Evolutionary conservation across 2,329 filamentous ascomycete genomes (phyloP).

Genomic region (Hawksworthiomyces lignivorus): DNA sequence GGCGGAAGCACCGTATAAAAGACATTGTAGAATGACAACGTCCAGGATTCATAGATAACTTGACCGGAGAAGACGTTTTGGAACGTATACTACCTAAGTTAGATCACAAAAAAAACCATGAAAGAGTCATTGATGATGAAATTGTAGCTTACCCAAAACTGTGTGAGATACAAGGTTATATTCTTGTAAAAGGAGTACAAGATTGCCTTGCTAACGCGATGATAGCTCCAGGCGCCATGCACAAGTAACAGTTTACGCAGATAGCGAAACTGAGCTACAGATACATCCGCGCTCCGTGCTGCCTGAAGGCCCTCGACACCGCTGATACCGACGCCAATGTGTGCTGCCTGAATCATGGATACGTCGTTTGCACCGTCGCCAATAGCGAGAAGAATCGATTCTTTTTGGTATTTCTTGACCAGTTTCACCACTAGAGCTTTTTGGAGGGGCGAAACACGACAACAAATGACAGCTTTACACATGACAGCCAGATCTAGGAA

Average conservation of each 20-base stretch:
- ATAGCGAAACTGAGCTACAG: constrained; percentile 92
- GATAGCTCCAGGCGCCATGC: constrained; percentile 96
- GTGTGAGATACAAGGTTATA: constrained; percentile 96
- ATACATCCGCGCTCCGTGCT: constrained; percentile 88
- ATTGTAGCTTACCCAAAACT: constrained; percentile 74
- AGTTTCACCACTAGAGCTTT: constrained; percentile 97
- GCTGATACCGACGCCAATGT: constrained; percentile 96
- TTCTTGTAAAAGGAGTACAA: constrained; percentile 99
- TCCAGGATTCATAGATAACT: constrained; percentile 99
- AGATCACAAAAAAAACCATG: background rate
- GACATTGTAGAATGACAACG: constrained; percentile 98
- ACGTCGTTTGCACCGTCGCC: constrained; percentile 98
- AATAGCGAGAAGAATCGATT: constrained; percentile 88
- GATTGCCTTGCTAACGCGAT: constrained; percentile 93
- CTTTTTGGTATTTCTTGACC: constrained; percentile 84
- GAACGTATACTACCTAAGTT: constrained; percentile 69
- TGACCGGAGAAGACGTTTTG: constrained; percentile 97
- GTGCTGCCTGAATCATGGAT: constrained; percentile 99
- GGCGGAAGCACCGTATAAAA: constrained; percentile 93
- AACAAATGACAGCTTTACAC: constrained; percentile 99
- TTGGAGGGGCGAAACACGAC: constrained; percentile 91
- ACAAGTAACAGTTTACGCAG: constrained; percentile 89
- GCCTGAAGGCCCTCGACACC: constrained; percentile 96
- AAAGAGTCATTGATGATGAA: background rate
- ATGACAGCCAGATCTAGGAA: constrained; percentile 89